Evolutionary conservation across 257 asterid genomes (phyloP).

Genomic region (Solanum sejunctum): DNA sequence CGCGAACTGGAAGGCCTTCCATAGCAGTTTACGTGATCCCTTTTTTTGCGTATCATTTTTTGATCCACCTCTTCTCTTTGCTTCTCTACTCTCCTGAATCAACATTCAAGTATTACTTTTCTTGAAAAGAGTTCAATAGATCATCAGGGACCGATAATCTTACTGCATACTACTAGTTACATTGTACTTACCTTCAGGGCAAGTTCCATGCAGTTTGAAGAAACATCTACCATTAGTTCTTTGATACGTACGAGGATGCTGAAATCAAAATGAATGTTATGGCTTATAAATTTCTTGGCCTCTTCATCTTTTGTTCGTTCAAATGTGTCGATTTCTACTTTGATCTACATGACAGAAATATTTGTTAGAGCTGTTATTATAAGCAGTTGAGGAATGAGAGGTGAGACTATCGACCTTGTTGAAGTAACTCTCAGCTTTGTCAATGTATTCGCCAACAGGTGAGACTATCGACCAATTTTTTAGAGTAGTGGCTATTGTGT

Average conservation of each 20-base stretch:
- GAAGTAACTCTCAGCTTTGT: slow-evolving; percentile 66
- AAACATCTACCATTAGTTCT: slow-evolving; percentile 70
- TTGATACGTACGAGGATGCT: slow-evolving; percentile 58
- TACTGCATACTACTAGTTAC: background rate
- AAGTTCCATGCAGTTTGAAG: slow-evolving; percentile 77
- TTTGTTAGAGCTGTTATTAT: background rate
- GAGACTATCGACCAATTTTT: slow-evolving; percentile 41
- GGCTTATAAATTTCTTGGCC: slow-evolving; percentile 49
- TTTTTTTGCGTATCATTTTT: slow-evolving; percentile 19
- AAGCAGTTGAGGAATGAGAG: background rate
- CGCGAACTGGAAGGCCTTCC: slow-evolving; percentile 91
- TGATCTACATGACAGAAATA: slow-evolving; percentile 29
- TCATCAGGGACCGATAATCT: background rate
- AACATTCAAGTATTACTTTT: background rate
- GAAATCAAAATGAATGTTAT: slow-evolving; percentile 69
- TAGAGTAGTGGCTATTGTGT: slow-evolving; percentile 33
- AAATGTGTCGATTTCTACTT: slow-evolving; percentile 54
- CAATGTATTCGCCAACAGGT: slow-evolving; percentile 47
- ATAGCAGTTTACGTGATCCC: slow-evolving; percentile 35
- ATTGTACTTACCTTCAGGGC: slow-evolving; percentile 51
- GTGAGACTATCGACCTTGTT: slow-evolving; percentile 36
- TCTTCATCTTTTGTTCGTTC: slow-evolving; percentile 87
- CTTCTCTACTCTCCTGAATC: slow-evolving; percentile 52
- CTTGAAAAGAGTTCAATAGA: background rate
- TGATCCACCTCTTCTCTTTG: slow-evolving; percentile 1